A percentile compares a stretch with the other conserved stretches of the same genome.
phyloP scores from a whole-genome alignment of 768 basidiomycete genomes.

The Cystobasidium tubakii region DNA sequence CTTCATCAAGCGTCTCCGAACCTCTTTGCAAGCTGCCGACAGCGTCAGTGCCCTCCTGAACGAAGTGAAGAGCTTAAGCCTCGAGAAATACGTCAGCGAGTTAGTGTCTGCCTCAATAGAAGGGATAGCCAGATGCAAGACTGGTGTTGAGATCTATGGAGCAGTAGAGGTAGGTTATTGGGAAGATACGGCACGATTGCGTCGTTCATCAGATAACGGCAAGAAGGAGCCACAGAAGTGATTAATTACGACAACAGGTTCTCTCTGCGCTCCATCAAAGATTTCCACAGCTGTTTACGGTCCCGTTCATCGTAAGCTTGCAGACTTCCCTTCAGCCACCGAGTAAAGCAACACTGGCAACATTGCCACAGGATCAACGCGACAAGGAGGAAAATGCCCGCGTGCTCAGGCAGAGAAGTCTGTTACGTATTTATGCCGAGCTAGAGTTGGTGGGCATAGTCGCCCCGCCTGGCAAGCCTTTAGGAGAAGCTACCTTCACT shows the following conservation, averaged over 20 bases:
- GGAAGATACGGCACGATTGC: too few species aligned
- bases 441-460: constrained; percentile 81
- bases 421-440: constrained; percentile 81
- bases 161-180: constrained; percentile 69
- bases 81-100: constrained; percentile 96
- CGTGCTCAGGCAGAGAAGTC: constrained; percentile 71
- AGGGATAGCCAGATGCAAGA: constrained; percentile 78
- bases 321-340: constrained; percentile 50
- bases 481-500: constrained; percentile 83
- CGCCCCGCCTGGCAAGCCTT: constrained; percentile 58
- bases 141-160: constrained; percentile 83
- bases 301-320: constrained; percentile 61
- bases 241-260: too few species aligned
- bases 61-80: constrained; percentile 78
- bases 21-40: constrained; percentile 58
- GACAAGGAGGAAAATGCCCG: constrained; percentile 86
- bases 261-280: constrained; percentile 82
- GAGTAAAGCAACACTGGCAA: constrained; percentile 55
- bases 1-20: constrained; percentile 84
- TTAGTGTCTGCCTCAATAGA: constrained; percentile 80
- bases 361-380: constrained; percentile 69
- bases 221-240: too few species aligned
- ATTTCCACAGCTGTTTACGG: constrained; percentile 73
- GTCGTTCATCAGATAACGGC: not conserved
- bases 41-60: constrained; percentile 60